Evolutionary conservation across 805 yeast genomes (phyloP), one percentile per base, ranked within the genome.

Genomic region (Kuraishia ogatae): DNA sequence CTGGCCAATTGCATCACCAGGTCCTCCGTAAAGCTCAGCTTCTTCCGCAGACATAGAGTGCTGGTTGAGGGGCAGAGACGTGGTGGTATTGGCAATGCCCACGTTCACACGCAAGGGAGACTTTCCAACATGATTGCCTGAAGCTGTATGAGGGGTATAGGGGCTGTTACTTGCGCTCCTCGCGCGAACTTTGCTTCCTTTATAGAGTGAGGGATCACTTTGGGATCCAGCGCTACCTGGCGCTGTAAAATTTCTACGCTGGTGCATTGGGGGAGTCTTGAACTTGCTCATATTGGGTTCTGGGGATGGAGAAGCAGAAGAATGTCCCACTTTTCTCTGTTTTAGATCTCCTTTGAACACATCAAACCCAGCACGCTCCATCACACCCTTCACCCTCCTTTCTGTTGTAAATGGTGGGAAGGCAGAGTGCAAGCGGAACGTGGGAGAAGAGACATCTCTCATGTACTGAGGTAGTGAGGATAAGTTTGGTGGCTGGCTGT

Each of bases 331-430:
- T 17, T 35, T 35, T 35, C 43, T 35, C n/a, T 10, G n/a, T 17
- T 35, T 35, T 11, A 17, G 52, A 56, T 11, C 50, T 56, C 29
- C 59, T 53, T 65, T 75, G 57, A 73, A 74, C 11, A 79, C 80
- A 23, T 87, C 94, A 62, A 88, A 88, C 0, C 96, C 96, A 0
- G 94, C 94, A 60, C 94, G 71, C 65, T 88, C 94, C 67, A 86
- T 82, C 1, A 87, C 94, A 1, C 91, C 84, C 60, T 77, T 76
- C 61, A 83, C 85, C 28, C 82, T 71, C 51, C 78, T 82, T 43
- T 79, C 79, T 0, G 86, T 81, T 54, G 82, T 83, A 57, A 88
- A 69, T 0, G 89, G 86, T 1, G 96, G 96, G 60, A 87, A 88
- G 2, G 85, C 81, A 11, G 82, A 78, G 60, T 81, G 69, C 52